Evolutionary conservation across 768 basidiomycete species (phyloP), one percentile per base, ranked within the genome.

Genomic region (Saitozyma podzolica): DNA sequence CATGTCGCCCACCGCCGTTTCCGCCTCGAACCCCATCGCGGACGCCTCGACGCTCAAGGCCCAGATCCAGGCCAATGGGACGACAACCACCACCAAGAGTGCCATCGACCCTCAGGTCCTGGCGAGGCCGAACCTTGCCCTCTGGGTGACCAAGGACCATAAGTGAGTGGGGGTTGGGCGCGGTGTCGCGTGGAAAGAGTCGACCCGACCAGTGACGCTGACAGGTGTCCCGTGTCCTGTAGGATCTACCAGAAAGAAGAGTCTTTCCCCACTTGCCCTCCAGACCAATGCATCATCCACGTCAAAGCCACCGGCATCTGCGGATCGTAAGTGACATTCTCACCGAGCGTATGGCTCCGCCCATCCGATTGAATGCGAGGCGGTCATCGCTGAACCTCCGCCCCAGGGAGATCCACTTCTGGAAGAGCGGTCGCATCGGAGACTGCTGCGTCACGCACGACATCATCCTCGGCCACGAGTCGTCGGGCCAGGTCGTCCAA

Each of bases 381-480:
- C 41, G 17, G 3, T 14, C 47, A 14, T 14, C 3, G 17, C 17
- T 48, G 29, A 29, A 2, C 29, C 29, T 4, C 7, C 51, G 11
- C n/a, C 29, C 40, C 56, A 54, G 7, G 29, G 69, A 70, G 41
- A 66, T 70, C 7, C 69, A 67, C 50, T 67, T 67, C 55, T 67
- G 69, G 68, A 72, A 69, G 52, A 39, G 56, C 37, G 68, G 68
- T 16, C 43, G 65, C 13, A 69, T 69, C 19, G 70, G 68, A 11
- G 70, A 72, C 50, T 69, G 63, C 49, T 67, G 68, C 47, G 67
- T 72, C 20, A 67, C 65, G 14, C 59, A 67, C 56, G 65, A 66
- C 54, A 57, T 72, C 52, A 72, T 72, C 54, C 57, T 72, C 8
- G 70, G 70, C 10, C 70, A 72, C 51, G 70, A 72, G 49, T 72